These are phyloP conservation scores for Dicorynia guianensis DNA, from an alignment of 306 rosid species.

Conservation along the genomic window DNA sequence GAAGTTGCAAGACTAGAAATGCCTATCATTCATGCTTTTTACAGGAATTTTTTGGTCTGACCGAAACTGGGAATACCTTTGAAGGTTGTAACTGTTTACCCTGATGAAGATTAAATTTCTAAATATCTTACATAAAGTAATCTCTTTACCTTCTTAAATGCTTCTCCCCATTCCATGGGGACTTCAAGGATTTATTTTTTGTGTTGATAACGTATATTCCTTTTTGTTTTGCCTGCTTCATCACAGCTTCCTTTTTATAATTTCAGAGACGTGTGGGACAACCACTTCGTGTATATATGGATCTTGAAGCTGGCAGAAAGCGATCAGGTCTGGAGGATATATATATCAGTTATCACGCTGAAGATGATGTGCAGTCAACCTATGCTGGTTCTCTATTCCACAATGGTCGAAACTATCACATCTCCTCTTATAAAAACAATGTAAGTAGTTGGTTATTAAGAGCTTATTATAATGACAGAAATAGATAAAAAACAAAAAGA, in stretches of 20 bases:
- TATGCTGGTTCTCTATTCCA: conserved; percentile 78
- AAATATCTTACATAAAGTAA: background rate
- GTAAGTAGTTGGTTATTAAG: conserved; percentile 45
- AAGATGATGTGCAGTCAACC: conserved; percentile 72
- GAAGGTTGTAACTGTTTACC: background rate
- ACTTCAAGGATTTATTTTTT: background rate
- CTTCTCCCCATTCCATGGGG: too few relatives aligned
- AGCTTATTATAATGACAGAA: background rate
- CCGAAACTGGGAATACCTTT: background rate
- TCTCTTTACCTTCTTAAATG: too few relatives aligned
- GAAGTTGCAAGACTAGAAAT: background rate
- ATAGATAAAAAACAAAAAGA: background rate
- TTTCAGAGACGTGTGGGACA: conserved; percentile 61
- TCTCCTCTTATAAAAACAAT: conserved; percentile 55
- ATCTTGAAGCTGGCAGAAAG: conserved; percentile 79
- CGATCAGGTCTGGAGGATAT: conserved; percentile 66
- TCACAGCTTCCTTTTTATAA: conserved; percentile 22
- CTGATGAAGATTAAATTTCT: background rate
- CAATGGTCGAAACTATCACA: conserved; percentile 70
- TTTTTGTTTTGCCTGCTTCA: conserved; percentile 8
- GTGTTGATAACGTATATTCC: background rate
- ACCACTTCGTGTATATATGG: conserved; percentile 76
- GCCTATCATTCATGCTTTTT: background rate
- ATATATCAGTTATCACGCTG: conserved; percentile 69
- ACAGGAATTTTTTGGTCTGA: background rate